Evolutionary conservation across 345 rosid species (phyloP), one percentile per base, ranked within the genome.

Genomic region (Aquilaria sinensis): DNA sequence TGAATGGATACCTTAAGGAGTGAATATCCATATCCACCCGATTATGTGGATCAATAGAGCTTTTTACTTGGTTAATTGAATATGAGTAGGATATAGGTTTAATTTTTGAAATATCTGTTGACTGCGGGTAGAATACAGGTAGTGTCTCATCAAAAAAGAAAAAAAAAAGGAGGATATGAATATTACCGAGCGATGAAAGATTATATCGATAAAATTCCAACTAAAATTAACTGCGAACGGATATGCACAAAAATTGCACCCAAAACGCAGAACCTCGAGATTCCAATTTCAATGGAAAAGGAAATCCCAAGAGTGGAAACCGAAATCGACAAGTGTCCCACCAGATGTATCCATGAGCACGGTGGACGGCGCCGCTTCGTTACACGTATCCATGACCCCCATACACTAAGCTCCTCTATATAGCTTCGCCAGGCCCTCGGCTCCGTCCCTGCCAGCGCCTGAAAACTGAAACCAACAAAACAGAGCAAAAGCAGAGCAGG

Each of bases 341-440:
- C 82, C 84, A 81, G 78, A 81, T 84, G 83, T 77, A 56, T n/a
- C 51, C 41, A 10, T 6, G 32, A n/a, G 15, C n/a, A 53, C 67
- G 52, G 70, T 60, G 55, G 64, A 57, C 16, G 55, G 54, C 53
- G 60, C 56, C 23, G 30, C 43, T 15, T 13, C 7, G 33, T 34
- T 70, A 60, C 82, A 70, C 81, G 74, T 74, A 70, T 64, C 13
- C 29, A 37, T 37, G 9, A 15, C 3, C 4, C 60, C 63, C 23
- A 48, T 29, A 58, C 67, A 47, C 61, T 60, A 13, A 48, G 33
- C 72, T 66, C 2, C 31, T 41, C 47, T 71, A 63, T 67, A 66
- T 47, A 50, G 6, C 3, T 9, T 47, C 29, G 46, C 51, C 15
- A 63, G 13, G 9, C 15, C 63, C n/a, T 51, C 2, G 30, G 5